These are phyloP conservation scores for Violaceomyces palustris DNA, from an alignment of 1,284 basidiomycete genomes.

Conservation along the genomic window DNA sequence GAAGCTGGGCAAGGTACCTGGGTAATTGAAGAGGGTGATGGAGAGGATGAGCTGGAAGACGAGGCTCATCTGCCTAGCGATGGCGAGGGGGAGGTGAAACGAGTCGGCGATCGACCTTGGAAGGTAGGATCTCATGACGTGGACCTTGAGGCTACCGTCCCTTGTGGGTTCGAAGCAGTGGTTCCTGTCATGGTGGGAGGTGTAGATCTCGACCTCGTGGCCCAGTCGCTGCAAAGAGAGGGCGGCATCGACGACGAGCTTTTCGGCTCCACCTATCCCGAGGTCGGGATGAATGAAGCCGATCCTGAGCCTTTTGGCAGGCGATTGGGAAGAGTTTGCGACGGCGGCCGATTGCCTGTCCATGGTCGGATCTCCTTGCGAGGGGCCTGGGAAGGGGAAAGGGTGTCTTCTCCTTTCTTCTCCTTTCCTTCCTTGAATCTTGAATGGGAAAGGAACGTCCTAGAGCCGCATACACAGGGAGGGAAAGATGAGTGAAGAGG, in stretches of 20 bases:
- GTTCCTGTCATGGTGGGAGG: conserved; percentile 79
- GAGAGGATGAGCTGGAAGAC: conserved; percentile 43
- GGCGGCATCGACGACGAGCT: conserved; percentile 92
- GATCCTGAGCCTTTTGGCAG: conserved; percentile 55
- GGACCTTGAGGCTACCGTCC: conserved; percentile 69
- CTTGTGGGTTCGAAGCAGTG: conserved; percentile 49
- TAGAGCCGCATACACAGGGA: too few species aligned
- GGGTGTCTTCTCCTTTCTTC: too few species aligned
- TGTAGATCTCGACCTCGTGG: conserved; percentile 86
- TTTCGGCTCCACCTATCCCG: conserved; percentile 94
- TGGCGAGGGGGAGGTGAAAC: conserved; percentile 83
- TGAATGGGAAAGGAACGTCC: too few species aligned
- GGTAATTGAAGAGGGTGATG: conserved; percentile 43
- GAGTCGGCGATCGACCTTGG: conserved; percentile 72
- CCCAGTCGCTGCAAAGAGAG: conserved; percentile 77
- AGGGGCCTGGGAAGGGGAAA: too few species aligned
- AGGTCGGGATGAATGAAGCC: conserved; percentile 93
- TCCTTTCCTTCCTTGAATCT: too few species aligned
- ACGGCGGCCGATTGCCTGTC: conserved; percentile 25
- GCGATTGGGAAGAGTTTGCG: conserved; percentile 26
- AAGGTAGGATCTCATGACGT: conserved; percentile 67
- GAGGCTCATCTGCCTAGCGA: conserved; percentile 79
- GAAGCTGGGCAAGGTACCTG: conserved; percentile 47
- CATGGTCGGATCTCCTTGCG: conserved; percentile 1
- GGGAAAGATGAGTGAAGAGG: too few species aligned